These are phyloP conservation scores for Clarireedia monteithiana DNA, from an alignment of 2,329 filamentous ascomycete genomes.

Conservation along the genomic window DNA sequence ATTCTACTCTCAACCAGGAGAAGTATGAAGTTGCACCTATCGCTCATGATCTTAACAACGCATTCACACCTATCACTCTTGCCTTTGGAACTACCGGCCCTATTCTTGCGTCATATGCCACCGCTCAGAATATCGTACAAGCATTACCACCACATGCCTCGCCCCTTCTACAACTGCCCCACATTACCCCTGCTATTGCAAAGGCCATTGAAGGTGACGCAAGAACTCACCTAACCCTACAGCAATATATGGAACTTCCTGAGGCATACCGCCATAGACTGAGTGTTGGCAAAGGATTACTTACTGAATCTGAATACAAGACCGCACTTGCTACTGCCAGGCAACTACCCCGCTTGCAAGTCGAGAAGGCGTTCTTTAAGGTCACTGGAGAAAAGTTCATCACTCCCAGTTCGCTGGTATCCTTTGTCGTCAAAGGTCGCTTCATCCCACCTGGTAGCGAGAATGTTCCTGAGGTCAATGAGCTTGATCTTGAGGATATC, in stretches of 20 bases:
- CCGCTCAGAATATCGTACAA: slow-evolving; percentile 83
- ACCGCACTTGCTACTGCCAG: slow-evolving; percentile 68
- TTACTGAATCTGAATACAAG: slow-evolving; percentile 70
- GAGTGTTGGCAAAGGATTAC: slow-evolving; percentile 60
- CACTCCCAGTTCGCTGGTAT: slow-evolving; percentile 85
- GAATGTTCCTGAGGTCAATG: slow-evolving; percentile 65
- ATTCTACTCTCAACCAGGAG: slow-evolving; percentile 67
- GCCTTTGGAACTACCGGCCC: slow-evolving; percentile 80
- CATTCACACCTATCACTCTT: slow-evolving; percentile 78
- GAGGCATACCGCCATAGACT: slow-evolving; percentile 65
- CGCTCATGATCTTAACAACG: slow-evolving; percentile 75
- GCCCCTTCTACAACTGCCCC: slow-evolving; percentile 83
- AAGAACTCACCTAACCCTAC: slow-evolving; percentile 68
- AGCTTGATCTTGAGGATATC: slow-evolving; percentile 77
- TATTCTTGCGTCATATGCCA: slow-evolving; percentile 72
- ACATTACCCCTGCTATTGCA: slow-evolving; percentile 65
- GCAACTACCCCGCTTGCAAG: slow-evolving; percentile 74
- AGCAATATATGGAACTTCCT: slow-evolving; percentile 81
- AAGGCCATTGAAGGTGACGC: slow-evolving; percentile 66
- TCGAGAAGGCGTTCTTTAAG: slow-evolving; percentile 97
- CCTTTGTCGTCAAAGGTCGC: slow-evolving; percentile 89
- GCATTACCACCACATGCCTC: slow-evolving; percentile 76
- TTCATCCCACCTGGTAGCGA: slow-evolving; percentile 81
- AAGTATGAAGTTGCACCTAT: slow-evolving; percentile 88
- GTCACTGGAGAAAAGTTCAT: slow-evolving; percentile 90